phyloP scores from a whole-genome alignment of 306 rosid genomes.

The Hippophae tibetana region DNA sequence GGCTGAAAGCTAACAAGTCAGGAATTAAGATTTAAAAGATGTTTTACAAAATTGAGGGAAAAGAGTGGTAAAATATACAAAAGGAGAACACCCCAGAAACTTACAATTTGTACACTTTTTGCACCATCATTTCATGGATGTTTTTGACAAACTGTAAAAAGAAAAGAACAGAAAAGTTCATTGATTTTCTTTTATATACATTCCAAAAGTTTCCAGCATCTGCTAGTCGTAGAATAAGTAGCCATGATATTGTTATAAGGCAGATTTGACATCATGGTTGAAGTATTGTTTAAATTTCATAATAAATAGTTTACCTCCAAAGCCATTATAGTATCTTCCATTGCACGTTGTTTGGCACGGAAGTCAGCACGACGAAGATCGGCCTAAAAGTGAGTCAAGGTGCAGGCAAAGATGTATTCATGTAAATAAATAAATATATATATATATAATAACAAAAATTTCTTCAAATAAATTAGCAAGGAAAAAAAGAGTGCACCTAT shows the following conservation, averaged over 20 bases:
- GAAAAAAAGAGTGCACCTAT: not conserved
- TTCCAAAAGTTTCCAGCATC: not conserved
- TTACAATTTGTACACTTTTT: constrained; percentile 66
- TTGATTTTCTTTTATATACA: constrained; percentile 11
- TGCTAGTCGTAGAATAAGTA: not conserved
- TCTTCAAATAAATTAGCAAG: constrained; percentile 1
- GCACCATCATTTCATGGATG: constrained; percentile 69
- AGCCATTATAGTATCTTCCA: constrained; percentile 91
- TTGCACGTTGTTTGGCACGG: constrained; percentile 88
- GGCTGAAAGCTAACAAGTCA: constrained; percentile 42
- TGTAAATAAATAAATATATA: not conserved
- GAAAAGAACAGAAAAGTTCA: constrained; percentile 7
- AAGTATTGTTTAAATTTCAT: constrained; percentile 2
- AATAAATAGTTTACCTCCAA: constrained; percentile 55
- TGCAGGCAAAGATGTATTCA: constrained; percentile 12
- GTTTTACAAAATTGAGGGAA: not conserved
- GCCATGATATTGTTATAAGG: not conserved
- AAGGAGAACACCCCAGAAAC: constrained; percentile 20
- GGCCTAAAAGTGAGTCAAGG: constrained; percentile 43
- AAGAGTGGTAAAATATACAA: not conserved
- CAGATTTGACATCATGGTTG: not conserved
- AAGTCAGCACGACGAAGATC: constrained; percentile 85
- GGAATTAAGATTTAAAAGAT: constrained; percentile 11
- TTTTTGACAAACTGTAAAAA: constrained; percentile 69
- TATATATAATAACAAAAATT: constrained; percentile 2